Percentiles rank a stretch among this genome's conserved stretches.
These are phyloP conservation scores for Linnemannia hyalina DNA, from an alignment of 192 early-diverging fungal species.

Conservation along the genomic window DNA sequence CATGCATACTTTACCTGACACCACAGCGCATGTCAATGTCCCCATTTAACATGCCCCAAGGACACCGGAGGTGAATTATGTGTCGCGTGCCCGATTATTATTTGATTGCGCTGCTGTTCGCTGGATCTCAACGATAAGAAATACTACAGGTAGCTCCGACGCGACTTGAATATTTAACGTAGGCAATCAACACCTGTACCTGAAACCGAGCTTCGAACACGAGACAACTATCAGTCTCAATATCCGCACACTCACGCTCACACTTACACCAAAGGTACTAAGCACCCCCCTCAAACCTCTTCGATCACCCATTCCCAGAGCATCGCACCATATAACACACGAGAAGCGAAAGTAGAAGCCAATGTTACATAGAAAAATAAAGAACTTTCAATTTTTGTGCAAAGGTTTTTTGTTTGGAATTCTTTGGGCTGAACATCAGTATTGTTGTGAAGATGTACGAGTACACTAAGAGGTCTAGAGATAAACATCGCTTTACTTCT, in stretches of 20 bases:
- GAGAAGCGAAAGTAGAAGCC: too few relatives aligned
- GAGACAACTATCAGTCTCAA: too few relatives aligned
- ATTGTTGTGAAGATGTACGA: constrained; percentile 35
- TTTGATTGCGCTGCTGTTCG: not conserved
- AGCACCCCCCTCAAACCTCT: too few relatives aligned
- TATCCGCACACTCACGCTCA: too few relatives aligned
- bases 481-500: constrained; percentile 66
- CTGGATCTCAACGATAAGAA: not conserved
- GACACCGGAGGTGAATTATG: too few relatives aligned
- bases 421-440: constrained; percentile 34
- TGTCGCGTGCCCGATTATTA: not conserved
- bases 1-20: too few relatives aligned
- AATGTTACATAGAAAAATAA: too few relatives aligned
- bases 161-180: not conserved
- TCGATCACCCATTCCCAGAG: too few relatives aligned
- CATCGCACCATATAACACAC: too few relatives aligned
- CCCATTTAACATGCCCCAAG: too few relatives aligned
- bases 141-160: not conserved
- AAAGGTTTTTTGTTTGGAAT: constrained; percentile 5
- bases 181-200: not conserved
- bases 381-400: not conserved
- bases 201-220: not conserved
- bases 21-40: too few relatives aligned
- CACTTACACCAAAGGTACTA: too few relatives aligned
- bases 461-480: constrained; percentile 34